Evolutionary conservation across 2,329 filamentous ascomycete species (phyloP).

Genomic region (Fusarium virguliforme): DNA sequence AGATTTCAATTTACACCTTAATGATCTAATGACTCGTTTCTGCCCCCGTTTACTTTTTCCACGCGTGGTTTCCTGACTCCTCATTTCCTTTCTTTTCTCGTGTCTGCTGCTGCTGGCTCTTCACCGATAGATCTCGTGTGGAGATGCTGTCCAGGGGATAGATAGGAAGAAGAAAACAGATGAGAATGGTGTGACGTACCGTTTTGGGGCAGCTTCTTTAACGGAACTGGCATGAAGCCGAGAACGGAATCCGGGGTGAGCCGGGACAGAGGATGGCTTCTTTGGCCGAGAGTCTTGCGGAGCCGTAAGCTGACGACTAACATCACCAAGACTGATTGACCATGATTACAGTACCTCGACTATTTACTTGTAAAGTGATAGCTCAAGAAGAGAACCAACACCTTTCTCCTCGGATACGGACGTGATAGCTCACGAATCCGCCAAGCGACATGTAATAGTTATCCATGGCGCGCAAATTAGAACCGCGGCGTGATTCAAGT

Average conservation of each 20-base stretch:
- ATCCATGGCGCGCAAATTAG: conserved; percentile 29
- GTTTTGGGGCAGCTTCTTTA: background rate
- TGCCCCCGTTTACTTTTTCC: conserved; percentile 3
- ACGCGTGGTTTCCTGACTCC: background rate
- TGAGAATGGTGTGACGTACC: conserved; percentile 29
- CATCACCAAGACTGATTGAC: background rate
- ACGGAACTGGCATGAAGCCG: background rate
- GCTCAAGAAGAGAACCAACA: conserved; percentile 8
- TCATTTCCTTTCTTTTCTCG: conserved; percentile 28
- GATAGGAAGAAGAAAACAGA: background rate
- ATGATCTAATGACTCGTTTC: background rate
- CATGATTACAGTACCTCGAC: background rate
- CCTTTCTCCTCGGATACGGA: conserved; percentile 8
- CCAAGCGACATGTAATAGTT: conserved; percentile 18
- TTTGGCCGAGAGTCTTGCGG: conserved; percentile 24
- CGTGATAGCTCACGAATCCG: conserved; percentile 1
- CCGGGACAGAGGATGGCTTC: conserved; percentile 38
- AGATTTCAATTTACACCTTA: conserved; percentile 16
- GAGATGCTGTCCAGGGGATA: background rate
- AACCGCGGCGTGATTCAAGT: background rate
- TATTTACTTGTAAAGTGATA: conserved; percentile 4
- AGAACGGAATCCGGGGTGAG: conserved; percentile 32
- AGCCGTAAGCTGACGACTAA: background rate
- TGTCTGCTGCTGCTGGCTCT: background rate
- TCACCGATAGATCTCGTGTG: conserved; percentile 5